Evolutionary conservation across 805 yeast species (phyloP).

Genomic region (Scheffersomyces ergatensis): DNA sequence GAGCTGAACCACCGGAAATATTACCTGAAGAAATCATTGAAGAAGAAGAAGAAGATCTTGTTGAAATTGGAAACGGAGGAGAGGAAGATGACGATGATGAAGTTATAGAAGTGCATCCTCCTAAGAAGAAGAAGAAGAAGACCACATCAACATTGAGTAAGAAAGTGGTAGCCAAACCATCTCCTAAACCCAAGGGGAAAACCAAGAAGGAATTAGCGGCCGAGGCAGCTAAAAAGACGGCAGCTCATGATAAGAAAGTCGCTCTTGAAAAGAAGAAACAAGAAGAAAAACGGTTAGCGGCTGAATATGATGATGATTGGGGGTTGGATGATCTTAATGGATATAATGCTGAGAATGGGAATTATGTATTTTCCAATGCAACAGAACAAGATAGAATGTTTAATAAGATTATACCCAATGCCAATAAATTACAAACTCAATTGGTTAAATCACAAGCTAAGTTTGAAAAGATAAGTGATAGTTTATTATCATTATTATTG

Average conservation of each 20-base stretch:
- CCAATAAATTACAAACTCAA: slow-evolving; percentile 17
- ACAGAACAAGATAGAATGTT: slow-evolving; percentile 25
- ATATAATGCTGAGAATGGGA: slow-evolving; percentile 21
- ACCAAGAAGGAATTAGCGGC: slow-evolving; percentile 6
- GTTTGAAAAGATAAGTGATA: slow-evolving; percentile 9
- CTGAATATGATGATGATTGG: slow-evolving; percentile 40
- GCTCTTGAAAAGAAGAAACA: slow-evolving; percentile 9
- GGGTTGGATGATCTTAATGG: slow-evolving; percentile 37
- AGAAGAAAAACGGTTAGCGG: slow-evolving; percentile 11
- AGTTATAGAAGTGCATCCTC: slow-evolving; percentile 8
- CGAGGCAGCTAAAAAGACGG: slow-evolving; percentile 7
- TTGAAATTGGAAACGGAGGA: slow-evolving; percentile 10
- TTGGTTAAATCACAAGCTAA: slow-evolving; percentile 14
- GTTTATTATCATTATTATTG: slow-evolving; percentile 5
- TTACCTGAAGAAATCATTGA: slow-evolving; percentile 44
- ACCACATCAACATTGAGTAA: no score
- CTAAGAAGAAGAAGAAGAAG: slow-evolving; percentile 8
- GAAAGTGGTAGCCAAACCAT: slow-evolving; percentile 2
- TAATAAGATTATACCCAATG: slow-evolving; percentile 19
- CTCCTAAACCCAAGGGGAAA: slow-evolving; percentile 6
- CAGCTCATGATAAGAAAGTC: slow-evolving; percentile 8
- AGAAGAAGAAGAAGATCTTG: slow-evolving; percentile 39
- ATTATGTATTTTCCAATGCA: slow-evolving; percentile 34
- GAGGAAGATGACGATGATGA: slow-evolving; percentile 11
- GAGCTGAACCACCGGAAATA: slow-evolving; percentile 41